Base-by-base conservation (phyloP, 495 filamentous ascomycete species). In the Podospora appendiculata region DNA sequence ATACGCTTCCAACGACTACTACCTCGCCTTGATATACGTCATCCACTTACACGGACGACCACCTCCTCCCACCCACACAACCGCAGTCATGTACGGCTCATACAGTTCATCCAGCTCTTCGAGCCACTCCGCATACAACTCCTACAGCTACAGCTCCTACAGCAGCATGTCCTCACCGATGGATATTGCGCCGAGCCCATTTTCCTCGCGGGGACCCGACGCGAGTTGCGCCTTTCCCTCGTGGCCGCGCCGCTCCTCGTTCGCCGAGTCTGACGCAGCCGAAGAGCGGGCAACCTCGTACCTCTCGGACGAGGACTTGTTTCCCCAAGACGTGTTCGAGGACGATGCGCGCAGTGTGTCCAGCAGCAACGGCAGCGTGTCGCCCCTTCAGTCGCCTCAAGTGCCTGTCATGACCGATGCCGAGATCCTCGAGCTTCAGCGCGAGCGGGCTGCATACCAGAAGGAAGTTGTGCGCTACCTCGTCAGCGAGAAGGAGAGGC, bases 231-330 rank as follows among this genome's bases (percentile, higher is more conserved):
- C 74, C 16, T 77, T 72, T 57, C 74, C 74, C n/a, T 77, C 74
- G 42, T 77, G 74, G 74, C 74, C 74, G 10, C 65, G 70, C 42
- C 62, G 74, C 14, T 64, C 67, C 4, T 72, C 71, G 9, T 66
- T 77, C 46, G 67, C 58, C 54, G 71, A 71, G 51, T 60, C 61
- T 9, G 66, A 63, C 38, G 42, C 55, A n/a, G 54, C 57, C 41
- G 66, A 74, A 40, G 61, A 69, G 58, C 70, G 74, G 45, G 70
- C 70, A 14, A 64, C 70, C 1, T 75, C 72, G 7, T 77, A 72
- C 61, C 67, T 77, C 36, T 73, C 73, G 12, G 74, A 77, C 61
- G 74, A 77, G 63, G 74, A 77, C 58, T 66, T 76, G 13, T 65
- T 73, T 52, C 61, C 60, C 44, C 51, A 46, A 48, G 70, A 73